Evolutionary conservation across 163 green algal species (phyloP).

Genomic region (Volvox carteri): DNA sequence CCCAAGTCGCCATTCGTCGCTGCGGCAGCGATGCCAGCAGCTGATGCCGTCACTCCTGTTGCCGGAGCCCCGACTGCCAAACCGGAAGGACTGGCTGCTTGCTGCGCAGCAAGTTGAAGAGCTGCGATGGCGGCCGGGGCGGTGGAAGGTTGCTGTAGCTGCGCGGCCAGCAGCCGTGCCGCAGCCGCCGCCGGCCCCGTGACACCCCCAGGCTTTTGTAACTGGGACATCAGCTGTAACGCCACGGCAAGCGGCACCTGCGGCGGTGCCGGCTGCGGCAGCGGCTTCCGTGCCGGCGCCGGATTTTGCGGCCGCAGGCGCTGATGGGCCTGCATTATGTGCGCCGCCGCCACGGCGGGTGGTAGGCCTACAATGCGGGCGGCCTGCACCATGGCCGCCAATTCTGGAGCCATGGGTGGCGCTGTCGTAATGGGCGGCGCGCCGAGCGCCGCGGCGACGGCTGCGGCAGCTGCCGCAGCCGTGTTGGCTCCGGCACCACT

Average conservation of each 20-base stretch:
- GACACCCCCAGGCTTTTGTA: constrained; percentile 2
- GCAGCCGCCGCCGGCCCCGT: neutral
- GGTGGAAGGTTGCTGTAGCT: constrained; percentile 30
- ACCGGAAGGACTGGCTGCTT: neutral
- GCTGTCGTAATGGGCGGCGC: no score
- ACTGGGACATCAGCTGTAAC: constrained; percentile 15
- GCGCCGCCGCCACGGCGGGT: neutral
- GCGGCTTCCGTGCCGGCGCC: neutral
- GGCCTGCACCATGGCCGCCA: neutral
- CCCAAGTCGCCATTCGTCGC: neutral
- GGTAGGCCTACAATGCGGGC: constrained; percentile 6
- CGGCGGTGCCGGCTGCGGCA: neutral
- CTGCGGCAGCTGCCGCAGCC: neutral
- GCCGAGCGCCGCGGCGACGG: neutral
- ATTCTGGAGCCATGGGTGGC: neutral
- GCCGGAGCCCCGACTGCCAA: neutral
- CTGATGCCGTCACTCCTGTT: neutral
- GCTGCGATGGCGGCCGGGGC: neutral
- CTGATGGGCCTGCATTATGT: constrained; percentile 24
- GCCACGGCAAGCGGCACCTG: constrained; percentile 27
- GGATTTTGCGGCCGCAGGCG: neutral
- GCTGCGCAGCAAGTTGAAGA: neutral
- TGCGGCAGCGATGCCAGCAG: neutral
- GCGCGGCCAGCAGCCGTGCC: constrained; percentile 14
- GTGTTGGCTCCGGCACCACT: neutral